Evolutionary conservation across 768 basidiomycete genomes (phyloP).

Genomic region (Termitomyces heimii): DNA sequence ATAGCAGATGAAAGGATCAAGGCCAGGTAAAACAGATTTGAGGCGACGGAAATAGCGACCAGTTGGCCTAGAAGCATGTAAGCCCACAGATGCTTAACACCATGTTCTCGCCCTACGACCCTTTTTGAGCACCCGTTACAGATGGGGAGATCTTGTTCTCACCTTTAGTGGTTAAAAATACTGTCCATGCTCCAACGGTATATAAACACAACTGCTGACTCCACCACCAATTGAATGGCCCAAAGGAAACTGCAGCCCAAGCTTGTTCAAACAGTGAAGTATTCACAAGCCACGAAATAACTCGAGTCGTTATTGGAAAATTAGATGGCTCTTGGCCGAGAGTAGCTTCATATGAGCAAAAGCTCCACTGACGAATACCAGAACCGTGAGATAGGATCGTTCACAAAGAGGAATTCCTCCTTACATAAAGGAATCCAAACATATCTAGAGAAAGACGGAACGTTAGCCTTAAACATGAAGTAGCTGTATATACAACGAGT

Average conservation of each 20-base stretch:
- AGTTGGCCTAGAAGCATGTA: slow-evolving; percentile 72
- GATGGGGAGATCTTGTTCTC: slow-evolving; percentile 8
- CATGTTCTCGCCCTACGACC: slow-evolving; percentile 26
- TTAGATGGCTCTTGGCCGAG: slow-evolving; percentile 4
- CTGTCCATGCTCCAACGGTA: slow-evolving; percentile 52
- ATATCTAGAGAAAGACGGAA: slow-evolving; percentile 17
- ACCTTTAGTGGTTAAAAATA: slow-evolving; percentile 50
- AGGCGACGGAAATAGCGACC: slow-evolving; percentile 64
- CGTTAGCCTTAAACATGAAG: background rate
- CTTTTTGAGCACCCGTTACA: background rate
- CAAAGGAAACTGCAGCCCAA: slow-evolving; percentile 36
- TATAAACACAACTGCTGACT: slow-evolving; percentile 58
- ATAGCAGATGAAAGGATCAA: slow-evolving; percentile 27
- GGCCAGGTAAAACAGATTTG: slow-evolving; percentile 56
- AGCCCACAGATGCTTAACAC: slow-evolving; percentile 50
- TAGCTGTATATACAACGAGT: background rate
- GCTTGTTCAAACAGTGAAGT: slow-evolving; percentile 61
- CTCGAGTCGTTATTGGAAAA: slow-evolving; percentile 13
- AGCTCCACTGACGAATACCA: slow-evolving; percentile 42
- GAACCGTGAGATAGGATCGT: background rate
- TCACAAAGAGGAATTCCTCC: background rate
- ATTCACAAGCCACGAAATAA: slow-evolving; percentile 47
- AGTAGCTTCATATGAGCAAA: slow-evolving; percentile 32
- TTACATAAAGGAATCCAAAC: slow-evolving; percentile 26
- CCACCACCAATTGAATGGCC: slow-evolving; percentile 62